phyloP scores from a whole-genome alignment of 768 basidiomycete genomes.

The Cubamyces sp. region DNA sequence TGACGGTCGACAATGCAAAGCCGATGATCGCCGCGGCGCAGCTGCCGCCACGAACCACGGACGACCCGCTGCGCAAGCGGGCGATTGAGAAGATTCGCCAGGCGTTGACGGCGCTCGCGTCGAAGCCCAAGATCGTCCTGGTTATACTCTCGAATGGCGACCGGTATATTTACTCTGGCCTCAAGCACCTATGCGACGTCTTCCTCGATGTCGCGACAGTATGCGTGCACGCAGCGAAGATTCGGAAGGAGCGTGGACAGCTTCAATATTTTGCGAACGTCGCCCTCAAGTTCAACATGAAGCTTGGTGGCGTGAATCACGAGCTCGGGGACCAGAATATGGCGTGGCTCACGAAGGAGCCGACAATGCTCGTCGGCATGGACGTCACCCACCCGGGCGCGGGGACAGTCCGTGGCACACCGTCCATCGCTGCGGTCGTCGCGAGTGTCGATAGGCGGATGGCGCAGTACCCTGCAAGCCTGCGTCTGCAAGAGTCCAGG shows the following conservation, averaged over 20 bases:
- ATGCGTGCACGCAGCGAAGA: conserved; percentile 73
- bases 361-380: conserved; percentile 61
- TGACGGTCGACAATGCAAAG: conserved; percentile 46
- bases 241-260: conserved; percentile 65
- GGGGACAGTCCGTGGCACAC: conserved; percentile 61
- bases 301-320: conserved; percentile 58
- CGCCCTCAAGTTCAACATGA: conserved; percentile 59
- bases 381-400: conserved; percentile 82
- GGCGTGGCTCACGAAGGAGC: conserved; percentile 41
- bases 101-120: conserved; percentile 41
- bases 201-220: conserved; percentile 59
- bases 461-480: conserved; percentile 53
- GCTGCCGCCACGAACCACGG: conserved; percentile 54
- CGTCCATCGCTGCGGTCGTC: conserved; percentile 59
- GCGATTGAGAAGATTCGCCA: conserved; percentile 53
- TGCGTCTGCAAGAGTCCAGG: conserved; percentile 57
- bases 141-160: conserved; percentile 53
- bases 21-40: conserved; percentile 46
- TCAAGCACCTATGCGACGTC: conserved; percentile 57
- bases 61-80: conserved; percentile 56
- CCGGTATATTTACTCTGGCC: conserved; percentile 52
- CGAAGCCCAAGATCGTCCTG: conserved; percentile 49
- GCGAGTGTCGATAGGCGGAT: conserved; percentile 49
- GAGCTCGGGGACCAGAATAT: conserved; percentile 43
- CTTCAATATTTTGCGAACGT: conserved; percentile 59